phyloP scores from a whole-genome alignment of 495 filamentous ascomycete species.

The Daldinia grandis region DNA sequence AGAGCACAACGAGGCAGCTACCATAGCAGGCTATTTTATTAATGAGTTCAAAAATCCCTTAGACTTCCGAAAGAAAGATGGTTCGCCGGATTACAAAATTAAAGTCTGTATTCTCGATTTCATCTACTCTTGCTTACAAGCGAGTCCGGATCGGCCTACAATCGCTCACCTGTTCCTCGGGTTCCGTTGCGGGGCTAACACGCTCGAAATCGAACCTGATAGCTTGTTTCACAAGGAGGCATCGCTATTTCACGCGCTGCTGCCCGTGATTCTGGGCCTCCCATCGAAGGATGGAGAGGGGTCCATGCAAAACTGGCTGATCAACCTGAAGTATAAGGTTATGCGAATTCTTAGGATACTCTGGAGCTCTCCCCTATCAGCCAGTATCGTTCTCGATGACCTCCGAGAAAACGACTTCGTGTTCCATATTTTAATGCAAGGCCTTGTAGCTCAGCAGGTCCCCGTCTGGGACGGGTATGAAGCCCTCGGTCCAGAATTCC shows the following conservation, averaged over 20 bases:
- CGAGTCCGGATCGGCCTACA: constrained; percentile 74
- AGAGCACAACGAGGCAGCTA: constrained; percentile 71
- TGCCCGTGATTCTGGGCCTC: constrained; percentile 69
- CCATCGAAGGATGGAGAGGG: constrained; percentile 66
- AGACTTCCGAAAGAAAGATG: constrained; percentile 70
- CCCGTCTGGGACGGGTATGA: constrained; percentile 74
- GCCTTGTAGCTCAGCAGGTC: constrained; percentile 68
- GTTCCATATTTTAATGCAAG: constrained; percentile 70
- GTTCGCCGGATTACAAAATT: constrained; percentile 73
- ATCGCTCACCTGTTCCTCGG: constrained; percentile 92
- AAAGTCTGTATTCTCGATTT: constrained; percentile 83
- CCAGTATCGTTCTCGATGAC: constrained; percentile 74
- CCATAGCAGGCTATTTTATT: constrained; percentile 71
- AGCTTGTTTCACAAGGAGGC: constrained; percentile 70
- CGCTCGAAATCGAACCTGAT: constrained; percentile 68
- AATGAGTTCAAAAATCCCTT: constrained; percentile 67
- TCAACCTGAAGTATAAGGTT: constrained; percentile 75
- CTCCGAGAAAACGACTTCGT: constrained; percentile 79
- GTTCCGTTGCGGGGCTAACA: constrained; percentile 74
- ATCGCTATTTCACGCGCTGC: constrained; percentile 84
- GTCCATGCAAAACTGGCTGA: constrained; percentile 72
- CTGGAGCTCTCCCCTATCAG: constrained; percentile 86
- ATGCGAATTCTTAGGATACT: constrained; percentile 80
- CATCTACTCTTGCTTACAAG: constrained; percentile 76
- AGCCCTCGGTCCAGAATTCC: constrained; percentile 63